These are phyloP conservation scores for Populus pruinosa DNA, from an alignment of 345 rosid genomes.

Conservation along the genomic window DNA sequence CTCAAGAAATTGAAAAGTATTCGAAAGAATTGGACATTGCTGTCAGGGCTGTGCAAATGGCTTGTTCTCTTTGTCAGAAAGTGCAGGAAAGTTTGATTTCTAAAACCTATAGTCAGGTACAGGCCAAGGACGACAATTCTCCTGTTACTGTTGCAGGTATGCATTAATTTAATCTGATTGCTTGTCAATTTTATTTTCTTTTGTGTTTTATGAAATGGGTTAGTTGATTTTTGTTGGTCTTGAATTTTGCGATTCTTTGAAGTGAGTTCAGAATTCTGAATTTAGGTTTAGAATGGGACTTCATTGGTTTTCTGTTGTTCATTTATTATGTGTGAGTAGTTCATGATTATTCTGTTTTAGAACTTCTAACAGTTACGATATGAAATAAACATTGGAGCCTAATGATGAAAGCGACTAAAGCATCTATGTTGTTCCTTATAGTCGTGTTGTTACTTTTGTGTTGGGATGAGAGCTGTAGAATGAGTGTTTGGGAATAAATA, in stretches of 20 bases:
- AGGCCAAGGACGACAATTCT: constrained; percentile 50
- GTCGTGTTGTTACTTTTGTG: background rate
- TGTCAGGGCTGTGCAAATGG: constrained; percentile 53
- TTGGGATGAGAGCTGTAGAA: background rate
- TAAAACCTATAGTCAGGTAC: constrained; percentile 25
- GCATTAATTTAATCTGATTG: background rate
- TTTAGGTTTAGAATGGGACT: background rate
- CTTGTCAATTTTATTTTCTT: background rate
- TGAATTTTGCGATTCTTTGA: background rate
- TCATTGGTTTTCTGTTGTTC: background rate
- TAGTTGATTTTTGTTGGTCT: background rate
- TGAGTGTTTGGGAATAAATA: too few species aligned
- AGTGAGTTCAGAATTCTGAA: background rate
- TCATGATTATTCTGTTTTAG: background rate
- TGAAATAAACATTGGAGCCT: background rate
- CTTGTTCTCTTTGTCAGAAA: constrained; percentile 48
- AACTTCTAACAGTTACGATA: background rate
- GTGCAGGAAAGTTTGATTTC: constrained; percentile 44
- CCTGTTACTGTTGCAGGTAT: constrained; percentile 53
- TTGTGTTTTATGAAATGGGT: background rate
- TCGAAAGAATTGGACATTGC: constrained; percentile 46
- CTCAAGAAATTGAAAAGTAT: constrained; percentile 16
- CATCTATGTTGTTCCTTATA: background rate
- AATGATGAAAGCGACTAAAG: background rate
- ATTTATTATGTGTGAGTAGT: background rate